phyloP scores from a whole-genome alignment of 371 early-diverging fungal species.

The Mucor velutinosus region DNA sequence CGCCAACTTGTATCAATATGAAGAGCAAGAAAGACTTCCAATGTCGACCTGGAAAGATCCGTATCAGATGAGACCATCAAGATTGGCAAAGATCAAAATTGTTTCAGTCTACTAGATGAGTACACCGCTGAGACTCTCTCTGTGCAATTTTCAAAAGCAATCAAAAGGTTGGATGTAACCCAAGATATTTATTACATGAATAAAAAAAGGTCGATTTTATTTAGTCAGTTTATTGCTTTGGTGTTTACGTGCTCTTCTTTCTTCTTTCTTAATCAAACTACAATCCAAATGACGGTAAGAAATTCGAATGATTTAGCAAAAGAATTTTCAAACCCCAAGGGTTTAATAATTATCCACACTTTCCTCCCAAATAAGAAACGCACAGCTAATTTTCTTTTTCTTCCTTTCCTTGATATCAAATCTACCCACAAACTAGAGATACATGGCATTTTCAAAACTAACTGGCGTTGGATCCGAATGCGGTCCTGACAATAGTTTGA shows the following conservation, averaged over 20 bases:
- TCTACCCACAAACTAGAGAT: background rate
- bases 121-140: background rate
- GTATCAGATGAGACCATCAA: background rate
- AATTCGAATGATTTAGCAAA: background rate
- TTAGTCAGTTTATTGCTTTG: background rate
- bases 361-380: background rate
- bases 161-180: background rate
- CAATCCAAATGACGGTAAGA: background rate
- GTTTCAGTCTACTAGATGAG: background rate
- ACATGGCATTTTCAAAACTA: constrained; percentile 20
- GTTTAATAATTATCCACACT: constrained; percentile 1
- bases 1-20: background rate
- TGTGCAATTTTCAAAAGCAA: background rate
- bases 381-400: background rate
- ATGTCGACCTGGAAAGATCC: background rate
- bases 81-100: background rate
- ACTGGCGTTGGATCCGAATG: constrained; percentile 65
- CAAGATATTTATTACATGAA: background rate
- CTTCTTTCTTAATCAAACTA: background rate
- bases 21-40: background rate
- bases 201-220: background rate
- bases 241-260: background rate
- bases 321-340: constrained; percentile 1
- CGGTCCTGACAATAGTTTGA: constrained; percentile 74
- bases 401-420: background rate